Evolutionary conservation across 257 asterid species (phyloP).

Genomic region (Ehretia macrophylla): DNA sequence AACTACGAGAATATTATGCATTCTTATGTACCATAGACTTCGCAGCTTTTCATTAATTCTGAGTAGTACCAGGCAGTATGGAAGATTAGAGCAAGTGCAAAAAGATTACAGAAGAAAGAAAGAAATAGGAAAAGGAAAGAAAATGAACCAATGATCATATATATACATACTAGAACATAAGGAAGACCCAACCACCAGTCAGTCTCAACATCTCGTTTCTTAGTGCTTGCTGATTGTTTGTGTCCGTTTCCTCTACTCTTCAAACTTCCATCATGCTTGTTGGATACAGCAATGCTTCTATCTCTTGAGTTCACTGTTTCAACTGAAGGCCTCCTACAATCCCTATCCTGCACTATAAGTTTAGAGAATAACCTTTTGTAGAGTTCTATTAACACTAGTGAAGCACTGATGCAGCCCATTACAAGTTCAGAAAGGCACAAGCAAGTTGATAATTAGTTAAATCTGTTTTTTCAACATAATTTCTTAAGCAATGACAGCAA

Average conservation of each 20-base stretch:
- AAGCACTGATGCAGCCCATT: neutral
- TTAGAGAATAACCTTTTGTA: neutral
- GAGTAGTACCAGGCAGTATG: no score
- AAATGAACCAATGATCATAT: neutral
- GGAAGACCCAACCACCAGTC: constrained; percentile 90
- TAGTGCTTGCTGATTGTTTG: constrained; percentile 24
- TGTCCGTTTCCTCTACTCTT: constrained; percentile 29
- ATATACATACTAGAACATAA: constrained; percentile 66
- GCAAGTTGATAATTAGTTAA: neutral
- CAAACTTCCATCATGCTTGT: constrained; percentile 14
- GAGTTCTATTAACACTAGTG: no score
- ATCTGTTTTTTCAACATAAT: no score
- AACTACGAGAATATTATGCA: no score
- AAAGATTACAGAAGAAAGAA: constrained; percentile 3
- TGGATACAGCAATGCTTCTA: constrained; percentile 20
- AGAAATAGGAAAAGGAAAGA: neutral
- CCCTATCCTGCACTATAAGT: constrained; percentile 15
- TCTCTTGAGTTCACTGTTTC: constrained; percentile 28
- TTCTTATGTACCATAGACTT: no score
- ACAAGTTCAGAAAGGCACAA: neutral
- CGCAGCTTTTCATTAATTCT: no score
- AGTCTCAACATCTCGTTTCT: constrained; percentile 23
- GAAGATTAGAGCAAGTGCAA: no score
- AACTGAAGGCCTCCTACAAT: constrained; percentile 1
- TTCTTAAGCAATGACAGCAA: no score